A percentile compares a stretch with the other conserved stretches of the same genome.
Conservation (phyloP, 305 asterid species). For the Fraxinus sp. region DNA sequence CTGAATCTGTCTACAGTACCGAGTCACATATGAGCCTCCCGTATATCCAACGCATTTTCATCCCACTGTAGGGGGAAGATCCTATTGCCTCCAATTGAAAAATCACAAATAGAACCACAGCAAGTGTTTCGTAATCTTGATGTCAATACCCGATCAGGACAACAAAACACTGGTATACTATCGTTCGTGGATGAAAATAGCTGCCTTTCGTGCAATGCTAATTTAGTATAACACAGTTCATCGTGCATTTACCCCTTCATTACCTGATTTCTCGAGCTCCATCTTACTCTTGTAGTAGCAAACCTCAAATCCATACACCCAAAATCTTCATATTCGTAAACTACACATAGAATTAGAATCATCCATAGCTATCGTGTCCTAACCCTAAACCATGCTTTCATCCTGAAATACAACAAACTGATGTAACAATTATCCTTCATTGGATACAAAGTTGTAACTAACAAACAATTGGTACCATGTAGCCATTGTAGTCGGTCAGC, state of each 20-base stretch:
- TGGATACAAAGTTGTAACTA: background rate
- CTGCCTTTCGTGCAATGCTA: background rate
- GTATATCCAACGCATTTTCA: too few species aligned
- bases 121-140: background rate
- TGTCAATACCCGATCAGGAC: background rate
- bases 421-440: background rate
- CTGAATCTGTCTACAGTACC: constrained; percentile 6
- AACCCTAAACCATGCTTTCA: background rate
- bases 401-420: background rate
- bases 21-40: background rate
- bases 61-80: background rate
- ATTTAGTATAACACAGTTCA: background rate
- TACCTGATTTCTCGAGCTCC: background rate
- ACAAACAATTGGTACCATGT: background rate
- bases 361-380: background rate
- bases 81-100: background rate
- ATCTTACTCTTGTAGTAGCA: background rate
- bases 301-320: background rate
- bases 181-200: background rate
- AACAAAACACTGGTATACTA: background rate
- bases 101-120: background rate
- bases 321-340: background rate
- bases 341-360: background rate
- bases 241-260: background rate
- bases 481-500: background rate